Conservation (phyloP, 2,329 filamentous ascomycete genomes). For the Penicillium brevicompactum region DNA sequence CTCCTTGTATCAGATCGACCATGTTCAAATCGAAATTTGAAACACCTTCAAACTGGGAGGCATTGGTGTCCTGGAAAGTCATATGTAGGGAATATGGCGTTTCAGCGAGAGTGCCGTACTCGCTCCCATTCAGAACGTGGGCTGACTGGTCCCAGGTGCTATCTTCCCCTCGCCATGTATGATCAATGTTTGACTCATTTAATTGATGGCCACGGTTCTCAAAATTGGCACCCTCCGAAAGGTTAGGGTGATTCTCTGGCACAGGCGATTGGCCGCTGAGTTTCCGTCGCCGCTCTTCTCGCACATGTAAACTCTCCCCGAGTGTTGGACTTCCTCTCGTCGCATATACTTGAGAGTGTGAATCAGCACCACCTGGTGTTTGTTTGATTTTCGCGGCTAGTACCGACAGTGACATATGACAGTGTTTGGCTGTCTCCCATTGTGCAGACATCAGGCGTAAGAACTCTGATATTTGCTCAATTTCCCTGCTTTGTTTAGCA, state of each 20-base stretch:
- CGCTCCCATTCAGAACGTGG: background rate
- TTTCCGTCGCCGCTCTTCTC: background rate
- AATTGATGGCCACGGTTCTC: background rate
- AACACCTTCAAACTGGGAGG: slow-evolving; percentile 10
- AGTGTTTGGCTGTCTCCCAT: slow-evolving; percentile 46
- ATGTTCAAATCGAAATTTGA: slow-evolving; percentile 34
- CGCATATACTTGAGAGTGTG: slow-evolving; percentile 14
- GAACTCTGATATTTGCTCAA: slow-evolving; percentile 35
- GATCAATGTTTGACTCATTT: background rate
- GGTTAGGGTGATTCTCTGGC: background rate
- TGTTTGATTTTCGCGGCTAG: slow-evolving; percentile 37
- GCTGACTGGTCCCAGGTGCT: background rate
- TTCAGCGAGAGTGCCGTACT: background rate
- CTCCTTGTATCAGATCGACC: slow-evolving; percentile 36
- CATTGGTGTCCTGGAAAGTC: slow-evolving; percentile 8
- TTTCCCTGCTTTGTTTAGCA: slow-evolving; percentile 32
- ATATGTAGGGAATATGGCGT: slow-evolving; percentile 4
- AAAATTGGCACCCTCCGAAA: background rate
- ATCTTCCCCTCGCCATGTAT: background rate
- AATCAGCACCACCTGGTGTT: background rate
- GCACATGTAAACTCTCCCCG: background rate
- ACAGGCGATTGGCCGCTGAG: background rate
- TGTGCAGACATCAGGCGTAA: slow-evolving; percentile 38
- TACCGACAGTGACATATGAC: slow-evolving; percentile 38
- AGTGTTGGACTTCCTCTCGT: background rate